Percentiles rank a stretch among this genome's conserved stretches.
phyloP scores from a whole-genome alignment of 192 early-diverging fungal species.

The Podila verticillata region DNA sequence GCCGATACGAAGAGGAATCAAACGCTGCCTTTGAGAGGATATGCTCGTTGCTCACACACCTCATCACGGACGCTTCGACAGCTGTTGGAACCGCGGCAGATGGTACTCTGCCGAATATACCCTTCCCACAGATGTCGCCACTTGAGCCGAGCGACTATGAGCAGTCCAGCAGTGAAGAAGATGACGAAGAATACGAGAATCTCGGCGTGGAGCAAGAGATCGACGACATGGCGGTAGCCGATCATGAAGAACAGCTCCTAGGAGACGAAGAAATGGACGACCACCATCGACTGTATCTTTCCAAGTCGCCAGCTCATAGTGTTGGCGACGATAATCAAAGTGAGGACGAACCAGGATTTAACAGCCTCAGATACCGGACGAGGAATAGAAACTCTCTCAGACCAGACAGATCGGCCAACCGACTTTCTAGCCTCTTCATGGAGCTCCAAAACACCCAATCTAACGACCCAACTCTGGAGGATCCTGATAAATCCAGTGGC shows the following conservation, averaged over 20 bases:
- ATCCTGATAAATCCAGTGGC: not conserved
- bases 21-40: slow-evolving; percentile 45
- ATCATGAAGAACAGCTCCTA: not conserved
- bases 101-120: slow-evolving; percentile 32
- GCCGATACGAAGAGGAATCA: slow-evolving; percentile 20
- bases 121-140: slow-evolving; percentile 26
- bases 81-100: slow-evolving; percentile 47
- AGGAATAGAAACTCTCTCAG: not conserved
- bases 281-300: not conserved
- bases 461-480: not conserved
- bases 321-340: slow-evolving; percentile 10
- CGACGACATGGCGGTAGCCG: not conserved
- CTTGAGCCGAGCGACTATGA: slow-evolving; percentile 33
- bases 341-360: slow-evolving; percentile 2
- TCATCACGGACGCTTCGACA: slow-evolving; percentile 52
- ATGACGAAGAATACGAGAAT: not conserved
- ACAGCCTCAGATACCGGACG: slow-evolving; percentile 4
- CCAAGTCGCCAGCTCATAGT: not conserved
- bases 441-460: slow-evolving; percentile 45
- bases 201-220: not conserved
- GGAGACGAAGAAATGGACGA: slow-evolving; percentile 2
- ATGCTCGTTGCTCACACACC: slow-evolving; percentile 23
- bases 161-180: slow-evolving; percentile 11
- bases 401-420: slow-evolving; percentile 15
- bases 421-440: slow-evolving; percentile 35